Conservation (phyloP, 202 grass and related monocot genomes). For the Bolboschoenoplectus hybrid region DNA sequence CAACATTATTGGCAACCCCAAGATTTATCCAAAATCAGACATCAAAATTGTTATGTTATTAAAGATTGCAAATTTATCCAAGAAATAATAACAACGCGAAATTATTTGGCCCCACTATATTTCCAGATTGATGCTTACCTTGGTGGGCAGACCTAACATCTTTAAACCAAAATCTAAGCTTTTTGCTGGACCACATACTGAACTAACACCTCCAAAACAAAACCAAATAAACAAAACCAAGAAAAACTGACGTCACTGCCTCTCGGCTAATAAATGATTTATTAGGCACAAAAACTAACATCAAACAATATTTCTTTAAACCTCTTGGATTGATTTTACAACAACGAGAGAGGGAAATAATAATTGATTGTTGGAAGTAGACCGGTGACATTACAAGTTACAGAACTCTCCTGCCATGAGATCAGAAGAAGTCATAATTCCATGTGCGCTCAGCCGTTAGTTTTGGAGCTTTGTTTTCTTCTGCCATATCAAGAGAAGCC, state of each 20-base stretch:
- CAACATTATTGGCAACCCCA: background rate
- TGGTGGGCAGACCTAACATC: constrained; percentile 22
- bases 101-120: background rate
- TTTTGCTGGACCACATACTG: background rate
- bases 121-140: background rate
- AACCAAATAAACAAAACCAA: background rate
- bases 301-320: background rate
- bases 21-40: background rate
- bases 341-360: constrained; percentile 22
- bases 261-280: constrained; percentile 23
- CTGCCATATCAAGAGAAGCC: constrained; percentile 58
- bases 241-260: constrained; percentile 9
- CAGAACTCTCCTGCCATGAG: background rate
- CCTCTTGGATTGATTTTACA: constrained; percentile 8
- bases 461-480: constrained; percentile 72
- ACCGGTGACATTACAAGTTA: constrained; percentile 27
- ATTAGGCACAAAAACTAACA: constrained; percentile 28
- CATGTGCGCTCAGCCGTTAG: constrained; percentile 72
- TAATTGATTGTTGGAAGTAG: constrained; percentile 36
- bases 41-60: background rate
- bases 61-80: background rate
- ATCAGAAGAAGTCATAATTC: constrained; percentile 67
- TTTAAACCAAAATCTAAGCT: constrained; percentile 11
- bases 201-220: constrained; percentile 10
- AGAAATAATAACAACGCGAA: background rate